Conservation (phyloP, 2,329 filamentous ascomycete species). For the Fusarium bulbicola region DNA sequence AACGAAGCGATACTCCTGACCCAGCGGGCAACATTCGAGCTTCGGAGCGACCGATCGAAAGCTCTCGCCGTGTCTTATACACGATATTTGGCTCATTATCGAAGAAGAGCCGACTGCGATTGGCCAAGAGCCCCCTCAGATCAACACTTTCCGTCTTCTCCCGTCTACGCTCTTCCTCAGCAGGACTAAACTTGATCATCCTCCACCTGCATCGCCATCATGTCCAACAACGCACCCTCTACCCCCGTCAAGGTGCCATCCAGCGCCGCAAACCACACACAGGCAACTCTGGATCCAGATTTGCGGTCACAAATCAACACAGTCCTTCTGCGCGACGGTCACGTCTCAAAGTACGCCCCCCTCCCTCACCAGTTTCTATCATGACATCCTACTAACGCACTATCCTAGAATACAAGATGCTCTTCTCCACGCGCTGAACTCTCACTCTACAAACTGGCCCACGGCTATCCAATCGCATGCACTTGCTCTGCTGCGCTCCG, state of each 20-base stretch:
- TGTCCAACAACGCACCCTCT: slow-evolving; percentile 59
- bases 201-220: slow-evolving; percentile 32
- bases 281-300: slow-evolving; percentile 69
- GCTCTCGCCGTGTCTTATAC: background rate
- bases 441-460: slow-evolving; percentile 70
- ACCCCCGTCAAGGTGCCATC: slow-evolving; percentile 70
- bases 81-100: background rate
- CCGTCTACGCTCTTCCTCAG: background rate
- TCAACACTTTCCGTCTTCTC: background rate
- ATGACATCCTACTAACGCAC: slow-evolving; percentile 7
- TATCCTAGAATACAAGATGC: slow-evolving; percentile 65
- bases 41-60: slow-evolving; percentile 1
- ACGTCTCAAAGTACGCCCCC: slow-evolving; percentile 63
- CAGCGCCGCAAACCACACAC: slow-evolving; percentile 67
- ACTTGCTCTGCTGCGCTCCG: slow-evolving; percentile 66
- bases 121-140: background rate
- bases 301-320: slow-evolving; percentile 70
- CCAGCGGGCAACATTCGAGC: background rate
- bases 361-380: background rate
- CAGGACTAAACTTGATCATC: background rate
- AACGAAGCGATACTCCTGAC: background rate
- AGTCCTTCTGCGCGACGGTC: slow-evolving; percentile 65
- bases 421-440: slow-evolving; percentile 69
- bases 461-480: slow-evolving; percentile 68
- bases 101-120: background rate